A percentile compares a stretch with the other conserved stretches of the same genome.
phyloP scores from a whole-genome alignment of 257 asterid genomes.

The Anisodus acutangulus region DNA sequence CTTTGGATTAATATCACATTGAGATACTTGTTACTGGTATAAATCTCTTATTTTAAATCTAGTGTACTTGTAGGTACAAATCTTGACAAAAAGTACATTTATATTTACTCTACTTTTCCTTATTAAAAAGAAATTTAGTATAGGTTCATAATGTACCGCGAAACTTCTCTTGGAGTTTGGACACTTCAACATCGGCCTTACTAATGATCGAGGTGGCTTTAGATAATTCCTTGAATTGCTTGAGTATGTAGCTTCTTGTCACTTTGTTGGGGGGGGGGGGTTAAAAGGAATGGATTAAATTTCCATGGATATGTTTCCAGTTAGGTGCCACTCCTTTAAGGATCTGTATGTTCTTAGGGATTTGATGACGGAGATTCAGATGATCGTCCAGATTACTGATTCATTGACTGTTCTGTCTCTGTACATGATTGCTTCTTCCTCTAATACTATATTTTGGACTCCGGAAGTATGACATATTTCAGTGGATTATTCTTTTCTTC shows the following conservation, averaged over 20 bases:
- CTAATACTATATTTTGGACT: background rate
- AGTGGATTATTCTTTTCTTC: background rate
- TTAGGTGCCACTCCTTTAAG: too few species aligned
- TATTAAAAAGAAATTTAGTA: background rate
- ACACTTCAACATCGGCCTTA: too few species aligned
- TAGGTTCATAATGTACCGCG: too few species aligned
- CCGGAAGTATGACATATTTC: background rate
- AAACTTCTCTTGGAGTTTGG: too few species aligned
- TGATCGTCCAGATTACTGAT: background rate
- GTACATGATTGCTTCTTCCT: background rate
- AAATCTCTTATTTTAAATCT: too few species aligned
- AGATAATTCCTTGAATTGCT: too few species aligned
- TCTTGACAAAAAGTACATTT: background rate
- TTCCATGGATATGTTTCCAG: too few species aligned
- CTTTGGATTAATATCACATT: background rate
- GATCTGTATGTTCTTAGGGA: background rate
- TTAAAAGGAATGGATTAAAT: too few species aligned
- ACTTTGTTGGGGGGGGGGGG: too few species aligned
- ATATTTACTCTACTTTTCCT: background rate
- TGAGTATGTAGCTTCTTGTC: too few species aligned
- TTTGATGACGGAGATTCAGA: background rate
- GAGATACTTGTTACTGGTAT: background rate
- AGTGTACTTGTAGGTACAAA: background rate
- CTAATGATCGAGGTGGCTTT: too few species aligned
- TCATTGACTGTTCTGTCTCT: background rate